Evolutionary conservation across 108 stramenopile genomes (phyloP), one percentile per base, ranked within the genome.

Genomic region (Fistulifera solaris): DNA sequence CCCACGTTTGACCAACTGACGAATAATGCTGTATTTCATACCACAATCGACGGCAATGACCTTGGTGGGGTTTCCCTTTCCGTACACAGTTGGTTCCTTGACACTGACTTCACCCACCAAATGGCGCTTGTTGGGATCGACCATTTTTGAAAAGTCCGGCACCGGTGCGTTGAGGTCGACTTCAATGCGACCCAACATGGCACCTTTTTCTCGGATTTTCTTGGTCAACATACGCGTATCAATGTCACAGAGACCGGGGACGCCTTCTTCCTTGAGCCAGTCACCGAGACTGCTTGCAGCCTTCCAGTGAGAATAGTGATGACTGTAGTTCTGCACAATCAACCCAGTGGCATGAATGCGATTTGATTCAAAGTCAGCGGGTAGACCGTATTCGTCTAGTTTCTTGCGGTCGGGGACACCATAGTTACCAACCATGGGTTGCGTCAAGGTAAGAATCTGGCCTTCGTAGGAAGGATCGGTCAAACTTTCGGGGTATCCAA

Each of bases 21-120:
- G 92, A 58, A 99, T 95, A 58, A 99, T 99, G 68, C 97, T 99
- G 85, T 88, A 85, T 74, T 99, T 99, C 85, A 98, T 96, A 59
- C 97, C 97, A 58, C 93, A 88, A 72, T 98, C 97, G 40, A 96
- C 88, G 28, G 95, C 96, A 61, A 98, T 72, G 46, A 95, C 80
- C 68, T 91, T 92, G 61, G 81, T 57, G 12, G 78, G 59, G 48
- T 97, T 95, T 25, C 96, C 97, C 58, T 87, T 79, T 52, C 94
- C 94, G 70, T 84, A 96, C 11, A 88, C 76, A 41, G 61, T 68
- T 52, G 68, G 44, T 47, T 92, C 91, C 63, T 80, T 93, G 54
- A 70, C 61, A 63, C 92, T 93, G 51, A 98, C 98, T 67, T 94
- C 98, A 17, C 62, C 79, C 24, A 98, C 96, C 52, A 98, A 72